These are phyloP conservation scores for Pseudogymnoascus sp. DNA, from an alignment of 2,329 filamentous ascomycete species.

Conservation along the genomic window DNA sequence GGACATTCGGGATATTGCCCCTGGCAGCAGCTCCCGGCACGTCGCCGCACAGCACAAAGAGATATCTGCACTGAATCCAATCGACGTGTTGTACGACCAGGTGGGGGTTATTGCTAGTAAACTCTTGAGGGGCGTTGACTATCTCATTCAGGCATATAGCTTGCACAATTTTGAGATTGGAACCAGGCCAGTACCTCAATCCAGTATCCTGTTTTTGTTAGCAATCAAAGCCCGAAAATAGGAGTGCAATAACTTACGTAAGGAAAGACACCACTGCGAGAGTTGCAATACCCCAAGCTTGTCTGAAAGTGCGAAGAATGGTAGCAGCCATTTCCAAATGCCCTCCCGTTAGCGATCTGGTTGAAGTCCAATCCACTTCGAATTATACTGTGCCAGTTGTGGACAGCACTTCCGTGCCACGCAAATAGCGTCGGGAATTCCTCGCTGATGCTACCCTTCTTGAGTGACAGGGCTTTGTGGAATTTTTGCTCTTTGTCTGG, in stretches of 20 bases:
- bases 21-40: neutral
- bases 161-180: slow-evolving; percentile 46
- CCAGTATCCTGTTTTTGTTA: slow-evolving; percentile 9
- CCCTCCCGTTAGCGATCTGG: slow-evolving; percentile 52
- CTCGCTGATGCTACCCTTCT: slow-evolving; percentile 24
- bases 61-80: slow-evolving; percentile 85
- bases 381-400: slow-evolving; percentile 87
- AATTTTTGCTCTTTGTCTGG: slow-evolving; percentile 81
- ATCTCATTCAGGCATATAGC: slow-evolving; percentile 78
- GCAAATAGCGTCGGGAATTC: slow-evolving; percentile 64
- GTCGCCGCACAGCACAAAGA: slow-evolving; percentile 48
- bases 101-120: slow-evolving; percentile 45
- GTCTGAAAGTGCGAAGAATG: slow-evolving; percentile 53
- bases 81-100: slow-evolving; percentile 67
- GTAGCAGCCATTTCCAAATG: slow-evolving; percentile 74
- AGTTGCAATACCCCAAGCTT: slow-evolving; percentile 33
- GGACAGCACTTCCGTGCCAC: slow-evolving; percentile 71
- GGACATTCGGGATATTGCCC: neutral
- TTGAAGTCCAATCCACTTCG: slow-evolving; percentile 72
- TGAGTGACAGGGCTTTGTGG: slow-evolving; percentile 47
- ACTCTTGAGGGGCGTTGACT: slow-evolving; percentile 61
- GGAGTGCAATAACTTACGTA: neutral
- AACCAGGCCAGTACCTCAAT: slow-evolving; percentile 51
- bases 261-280: neutral
- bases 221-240: slow-evolving; percentile 9